phyloP scores from a whole-genome alignment of 1,284 basidiomycete species.

The Ceratobasidium sp. region DNA sequence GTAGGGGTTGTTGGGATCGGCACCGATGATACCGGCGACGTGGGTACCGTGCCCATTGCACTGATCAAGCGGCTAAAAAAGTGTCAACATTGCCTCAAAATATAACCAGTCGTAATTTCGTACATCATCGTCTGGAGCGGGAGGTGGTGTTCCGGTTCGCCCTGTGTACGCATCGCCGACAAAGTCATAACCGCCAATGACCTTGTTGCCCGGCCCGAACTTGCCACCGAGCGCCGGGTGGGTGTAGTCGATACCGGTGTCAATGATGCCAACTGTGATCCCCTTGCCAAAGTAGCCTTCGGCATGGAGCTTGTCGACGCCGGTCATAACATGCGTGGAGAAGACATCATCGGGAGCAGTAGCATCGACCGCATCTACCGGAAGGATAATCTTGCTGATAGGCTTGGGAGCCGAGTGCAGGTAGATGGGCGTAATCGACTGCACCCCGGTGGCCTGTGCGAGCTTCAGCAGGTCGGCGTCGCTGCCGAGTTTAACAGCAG shows the following conservation, averaged over 20 bases:
- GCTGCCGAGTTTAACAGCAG: conserved; percentile 21
- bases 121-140: conserved; percentile 18
- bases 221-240: conserved; percentile 55
- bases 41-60: conserved; percentile 52
- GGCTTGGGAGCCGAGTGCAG: conserved; percentile 20
- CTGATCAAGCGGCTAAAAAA: conserved; percentile 45
- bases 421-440: conserved; percentile 10
- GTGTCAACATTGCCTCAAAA: background rate
- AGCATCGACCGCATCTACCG: conserved; percentile 1
- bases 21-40: conserved; percentile 51
- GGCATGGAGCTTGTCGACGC: conserved; percentile 52
- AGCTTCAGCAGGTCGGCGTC: conserved; percentile 14
- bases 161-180: conserved; percentile 46
- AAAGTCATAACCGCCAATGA: conserved; percentile 52
- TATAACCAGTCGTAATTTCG: background rate
- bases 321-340: conserved; percentile 42
- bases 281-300: conserved; percentile 54
- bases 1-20: conserved; percentile 46
- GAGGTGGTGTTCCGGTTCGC: background rate
- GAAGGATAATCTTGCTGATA: background rate
- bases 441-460: conserved; percentile 6
- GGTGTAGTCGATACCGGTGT: conserved; percentile 55
- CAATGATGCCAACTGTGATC: conserved; percentile 55
- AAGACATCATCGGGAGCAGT: conserved; percentile 31
- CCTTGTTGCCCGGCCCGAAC: conserved; percentile 52